A percentile compares a stretch with the other conserved stretches of the same genome.
phyloP scores from a whole-genome alignment of 345 rosid species.

The Pistacia vera region DNA sequence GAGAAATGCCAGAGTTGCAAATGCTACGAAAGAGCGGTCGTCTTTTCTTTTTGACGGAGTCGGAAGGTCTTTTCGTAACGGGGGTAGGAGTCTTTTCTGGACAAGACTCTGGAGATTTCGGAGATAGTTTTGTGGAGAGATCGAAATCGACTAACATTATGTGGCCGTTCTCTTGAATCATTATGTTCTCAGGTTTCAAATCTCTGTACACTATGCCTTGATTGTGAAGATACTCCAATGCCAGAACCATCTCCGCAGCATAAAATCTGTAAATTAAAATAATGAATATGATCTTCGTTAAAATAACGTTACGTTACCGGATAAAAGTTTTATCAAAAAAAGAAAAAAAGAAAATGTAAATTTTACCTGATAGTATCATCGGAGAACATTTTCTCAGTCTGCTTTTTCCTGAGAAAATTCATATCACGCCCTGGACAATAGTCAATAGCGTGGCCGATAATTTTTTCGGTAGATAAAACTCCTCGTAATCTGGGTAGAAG shows the following conservation, averaged over 20 bases:
- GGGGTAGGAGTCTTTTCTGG: slow-evolving; percentile 13
- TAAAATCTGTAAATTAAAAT: slow-evolving; percentile 55
- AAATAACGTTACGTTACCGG: no score
- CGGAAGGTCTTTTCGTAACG: neutral
- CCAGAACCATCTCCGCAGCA: slow-evolving; percentile 87
- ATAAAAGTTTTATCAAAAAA: neutral
- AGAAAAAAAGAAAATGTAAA: neutral
- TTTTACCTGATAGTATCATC: slow-evolving; percentile 63
- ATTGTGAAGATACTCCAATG: slow-evolving; percentile 72
- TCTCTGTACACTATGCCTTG: slow-evolving; percentile 80
- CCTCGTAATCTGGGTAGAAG: slow-evolving; percentile 79
- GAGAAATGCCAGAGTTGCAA: slow-evolving; percentile 53
- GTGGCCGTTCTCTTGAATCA: slow-evolving; percentile 88
- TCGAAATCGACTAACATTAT: slow-evolving; percentile 95
- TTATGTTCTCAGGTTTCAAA: slow-evolving; percentile 83
- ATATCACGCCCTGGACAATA: slow-evolving; percentile 85
- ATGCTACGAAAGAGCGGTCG: slow-evolving; percentile 29
- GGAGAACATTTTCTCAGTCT: slow-evolving; percentile 83
- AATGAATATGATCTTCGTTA: neutral
- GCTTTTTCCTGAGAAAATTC: slow-evolving; percentile 51
- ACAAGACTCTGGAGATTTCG: slow-evolving; percentile 33
- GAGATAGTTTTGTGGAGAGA: slow-evolving; percentile 71
- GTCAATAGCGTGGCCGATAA: slow-evolving; percentile 88
- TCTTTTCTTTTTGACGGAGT: slow-evolving; percentile 19
- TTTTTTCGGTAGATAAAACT: slow-evolving; percentile 58